Conservation (phyloP, 257 asterid genomes). For the Solanum medicagineum region DNA sequence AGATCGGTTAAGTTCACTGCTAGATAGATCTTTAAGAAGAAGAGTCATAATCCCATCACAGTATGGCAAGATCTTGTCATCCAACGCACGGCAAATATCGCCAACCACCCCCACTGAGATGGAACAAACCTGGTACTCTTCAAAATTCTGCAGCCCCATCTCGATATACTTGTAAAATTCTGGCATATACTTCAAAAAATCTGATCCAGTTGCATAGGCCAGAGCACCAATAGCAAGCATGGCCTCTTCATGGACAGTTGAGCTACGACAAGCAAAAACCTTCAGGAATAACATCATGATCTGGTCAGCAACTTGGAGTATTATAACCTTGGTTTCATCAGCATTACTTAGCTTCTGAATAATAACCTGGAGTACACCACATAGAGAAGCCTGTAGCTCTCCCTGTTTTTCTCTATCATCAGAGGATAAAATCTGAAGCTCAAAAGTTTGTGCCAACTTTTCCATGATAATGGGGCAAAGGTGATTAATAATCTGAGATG, state of each 20-base stretch:
- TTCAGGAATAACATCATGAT: slow-evolving; percentile 63
- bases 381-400: slow-evolving; percentile 75
- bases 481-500: slow-evolving; percentile 42
- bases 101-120: slow-evolving; percentile 90
- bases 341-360: slow-evolving; percentile 59
- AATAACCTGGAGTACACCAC: slow-evolving; percentile 79
- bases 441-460: slow-evolving; percentile 49
- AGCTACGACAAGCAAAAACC: slow-evolving; percentile 70
- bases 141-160: slow-evolving; percentile 83
- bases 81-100: slow-evolving; percentile 73
- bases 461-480: slow-evolving; percentile 69
- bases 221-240: slow-evolving; percentile 93
- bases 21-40: slow-evolving; percentile 64
- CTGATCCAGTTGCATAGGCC: slow-evolving; percentile 61
- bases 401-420: slow-evolving; percentile 86
- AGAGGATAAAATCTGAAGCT: slow-evolving; percentile 44
- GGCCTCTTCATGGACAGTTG: slow-evolving; percentile 86
- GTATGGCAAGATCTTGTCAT: slow-evolving; percentile 56
- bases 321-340: slow-evolving; percentile 44
- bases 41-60: slow-evolving; percentile 74
- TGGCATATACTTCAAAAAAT: slow-evolving; percentile 61
- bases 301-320: slow-evolving; percentile 67
- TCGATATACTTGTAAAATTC: slow-evolving; percentile 63
- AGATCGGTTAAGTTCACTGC: slow-evolving; percentile 55
- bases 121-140: slow-evolving; percentile 79